Evolutionary conservation across 106 monocot species (phyloP), one percentile per base, ranked within the genome.

Genomic region (Dendrobium officinale): DNA sequence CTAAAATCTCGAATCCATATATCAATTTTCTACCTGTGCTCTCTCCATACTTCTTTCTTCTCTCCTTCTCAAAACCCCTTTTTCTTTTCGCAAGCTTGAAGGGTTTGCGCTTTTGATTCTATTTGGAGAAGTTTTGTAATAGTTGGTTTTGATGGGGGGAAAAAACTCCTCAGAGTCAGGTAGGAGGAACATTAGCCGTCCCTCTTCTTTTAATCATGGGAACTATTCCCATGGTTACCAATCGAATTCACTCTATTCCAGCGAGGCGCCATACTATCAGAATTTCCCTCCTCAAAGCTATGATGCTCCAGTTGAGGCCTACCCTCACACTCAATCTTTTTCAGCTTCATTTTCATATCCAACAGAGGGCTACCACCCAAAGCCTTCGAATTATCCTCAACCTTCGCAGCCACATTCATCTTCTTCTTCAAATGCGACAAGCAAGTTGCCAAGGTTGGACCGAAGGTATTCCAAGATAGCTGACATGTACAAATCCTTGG

Each of bases 391-490:
- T 37, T 78, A 77, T 70, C 58, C 37, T 75, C 58, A 79, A 66
- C 72, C 78, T 22, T 77, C 72, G 67, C 67, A 80, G 22, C 72
- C 73, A 22, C 75, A 77, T 17, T 18, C 45, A 72, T 51, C 64
- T 9, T 22, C 75, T 48, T 61, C 81, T n/a, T 55, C 77, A 0
- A 22, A 22, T 22, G 59, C 86, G 61, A 33, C 64, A 37, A 26
- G 29, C 6, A 75, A 55, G 15, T 73, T 78, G 15, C 82, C 79
- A 6, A 91, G 54, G 78, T 64, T 96, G 42, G 89, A 96, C 41
- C 80, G 91, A 72, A 83, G 79, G 77, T 96, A 87, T 77, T 93
- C 93, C 0, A 89, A 87, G 83, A 96, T 96, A 81, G 88, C 88
- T 15, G 96, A 96, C 81, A 82, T 91, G 43, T 96, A 88, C 80